Conservation (phyloP, 1,284 basidiomycete species). For the Ceratobasidium sp. region DNA sequence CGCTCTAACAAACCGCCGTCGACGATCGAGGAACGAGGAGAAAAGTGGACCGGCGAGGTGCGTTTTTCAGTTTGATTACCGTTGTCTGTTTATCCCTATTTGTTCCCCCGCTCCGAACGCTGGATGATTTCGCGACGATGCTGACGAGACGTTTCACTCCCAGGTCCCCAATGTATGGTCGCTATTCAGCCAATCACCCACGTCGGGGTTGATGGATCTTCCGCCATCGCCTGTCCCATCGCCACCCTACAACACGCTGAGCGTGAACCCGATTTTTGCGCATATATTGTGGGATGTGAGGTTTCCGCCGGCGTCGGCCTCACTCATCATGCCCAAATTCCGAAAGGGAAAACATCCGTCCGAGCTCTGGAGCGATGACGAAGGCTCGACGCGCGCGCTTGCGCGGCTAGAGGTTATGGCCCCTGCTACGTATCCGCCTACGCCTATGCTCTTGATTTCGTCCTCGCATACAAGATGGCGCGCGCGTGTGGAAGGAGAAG, state of each 20-base stretch:
- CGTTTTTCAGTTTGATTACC: constrained; percentile 33
- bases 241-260: not conserved
- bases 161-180: constrained; percentile 40
- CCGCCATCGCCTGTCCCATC: constrained; percentile 5
- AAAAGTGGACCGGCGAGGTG: constrained; percentile 40
- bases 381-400: constrained; percentile 7
- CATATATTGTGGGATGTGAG: constrained; percentile 36
- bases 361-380: constrained; percentile 9
- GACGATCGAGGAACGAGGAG: constrained; percentile 28
- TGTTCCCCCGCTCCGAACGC: not conserved
- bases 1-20: constrained; percentile 34
- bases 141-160: not conserved
- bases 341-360: constrained; percentile 19
- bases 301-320: constrained; percentile 33
- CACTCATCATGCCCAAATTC: constrained; percentile 26
- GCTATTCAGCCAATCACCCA: constrained; percentile 27
- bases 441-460: constrained; percentile 7
- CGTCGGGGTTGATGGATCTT: constrained; percentile 3
- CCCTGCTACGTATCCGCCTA: constrained; percentile 30
- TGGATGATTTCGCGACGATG: constrained; percentile 6
- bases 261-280: constrained; percentile 35
- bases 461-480: constrained; percentile 38
- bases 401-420: constrained; percentile 7
- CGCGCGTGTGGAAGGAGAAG: constrained; percentile 15
- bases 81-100: constrained; percentile 20